Evolutionary conservation across 2,329 filamentous ascomycete species (phyloP), one percentile per base, ranked within the genome.

Genomic region (Fusarium begoniae): DNA sequence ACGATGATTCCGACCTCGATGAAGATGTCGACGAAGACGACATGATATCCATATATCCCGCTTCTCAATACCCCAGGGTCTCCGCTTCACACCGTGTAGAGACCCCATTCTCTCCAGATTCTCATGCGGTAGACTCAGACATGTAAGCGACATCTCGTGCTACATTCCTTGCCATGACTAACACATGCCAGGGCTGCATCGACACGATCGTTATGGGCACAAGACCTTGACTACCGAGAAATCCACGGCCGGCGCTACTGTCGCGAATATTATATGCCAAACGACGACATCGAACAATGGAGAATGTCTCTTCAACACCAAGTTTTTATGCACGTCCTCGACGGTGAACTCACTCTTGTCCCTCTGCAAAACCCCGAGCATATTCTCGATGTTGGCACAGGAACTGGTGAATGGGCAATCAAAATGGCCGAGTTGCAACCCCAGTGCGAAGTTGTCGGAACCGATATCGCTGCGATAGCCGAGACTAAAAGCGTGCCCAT

Each of bases 211-310:
- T 78, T 88, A 56, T 86, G 84, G 77, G 85, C 84, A 45, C 80
- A 82, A 65, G 86, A 87, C 70, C 83, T 92, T 38, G 86, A 90
- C 77, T 88, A 88, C 72, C 83, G 89, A 62, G 83, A 87, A 69
- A 90, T 92, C 70, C 88, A 92, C 80, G 89, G 86, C 48, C 88
- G 91, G 28, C 86, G 91, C 73, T 91, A 90, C 78, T 90, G 91
- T 76, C 84, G 87, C 40, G 85, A 85, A 40, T 92, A 92, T 77
- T 90, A 85, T 79, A 90, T 92, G 86, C 91, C 91, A 20, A 92
- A 91, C 79, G 91, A 92, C 75, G 88, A 91, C 51, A 82, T 86
- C 51, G 91, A 93, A 77, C 90, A 92, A 79, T 89, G 89, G 51
- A 88, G 91, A 47, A 80, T 91, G 57, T 87, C 88, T 66, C 84